Percentiles rank a stretch among this genome's conserved stretches.
Conservation (phyloP, 495 filamentous ascomycete genomes). For the Penicillium salamii region DNA sequence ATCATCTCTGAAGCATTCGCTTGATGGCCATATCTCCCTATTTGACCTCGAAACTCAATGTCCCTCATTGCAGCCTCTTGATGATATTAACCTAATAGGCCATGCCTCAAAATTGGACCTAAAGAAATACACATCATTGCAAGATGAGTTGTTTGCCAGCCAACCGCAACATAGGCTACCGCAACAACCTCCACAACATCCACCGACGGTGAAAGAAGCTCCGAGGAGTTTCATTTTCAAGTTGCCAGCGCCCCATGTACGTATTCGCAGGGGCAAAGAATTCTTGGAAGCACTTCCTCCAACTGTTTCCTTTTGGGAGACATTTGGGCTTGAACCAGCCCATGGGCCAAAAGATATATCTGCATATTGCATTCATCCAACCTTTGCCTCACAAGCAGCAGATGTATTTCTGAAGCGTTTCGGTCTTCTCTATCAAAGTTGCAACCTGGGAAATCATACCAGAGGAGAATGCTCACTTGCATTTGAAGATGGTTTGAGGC, state of each 20-base stretch:
- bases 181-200: constrained; percentile 17
- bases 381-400: constrained; percentile 54
- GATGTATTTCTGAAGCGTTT: constrained; percentile 70
- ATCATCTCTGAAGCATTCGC: constrained; percentile 41
- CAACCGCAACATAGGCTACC: constrained; percentile 7
- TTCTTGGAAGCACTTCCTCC: constrained; percentile 75
- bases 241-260: constrained; percentile 63
- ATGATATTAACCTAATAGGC: constrained; percentile 29
- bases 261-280: constrained; percentile 71
- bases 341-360: constrained; percentile 76
- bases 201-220: too few relatives aligned
- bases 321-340: constrained; percentile 75
- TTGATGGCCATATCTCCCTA: constrained; percentile 29
- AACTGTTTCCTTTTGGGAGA: constrained; percentile 86
- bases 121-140: constrained; percentile 36
- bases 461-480: constrained; percentile 50
- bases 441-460: constrained; percentile 71
- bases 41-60: constrained; percentile 30
- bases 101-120: constrained; percentile 36
- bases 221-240: constrained; percentile 31
- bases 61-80: constrained; percentile 25
- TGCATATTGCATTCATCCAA: constrained; percentile 77
- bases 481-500: constrained; percentile 57
- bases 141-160: constrained; percentile 25
- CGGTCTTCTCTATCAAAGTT: constrained; percentile 71